Evolutionary conservation across 169 alveolate species (phyloP).

Genomic region (Perkinsus chesapeaki): DNA sequence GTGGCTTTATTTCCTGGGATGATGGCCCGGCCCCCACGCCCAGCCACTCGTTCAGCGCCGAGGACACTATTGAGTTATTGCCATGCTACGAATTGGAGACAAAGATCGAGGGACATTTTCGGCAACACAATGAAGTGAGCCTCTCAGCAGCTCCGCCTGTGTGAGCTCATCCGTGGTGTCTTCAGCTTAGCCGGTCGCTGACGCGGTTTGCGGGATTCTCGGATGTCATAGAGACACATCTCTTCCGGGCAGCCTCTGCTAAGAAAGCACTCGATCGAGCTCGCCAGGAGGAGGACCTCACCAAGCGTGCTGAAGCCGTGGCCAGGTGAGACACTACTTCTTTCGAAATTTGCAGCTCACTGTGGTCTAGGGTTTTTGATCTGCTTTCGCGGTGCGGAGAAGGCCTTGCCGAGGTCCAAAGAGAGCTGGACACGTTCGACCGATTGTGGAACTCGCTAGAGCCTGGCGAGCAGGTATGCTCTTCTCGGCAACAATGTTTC

Average conservation of each 20-base stretch:
- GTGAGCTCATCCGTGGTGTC: neutral
- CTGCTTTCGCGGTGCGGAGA: neutral
- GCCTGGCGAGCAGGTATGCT: neutral
- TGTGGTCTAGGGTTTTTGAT: neutral
- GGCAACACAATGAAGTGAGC: neutral
- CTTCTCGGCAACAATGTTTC: too few relatives aligned
- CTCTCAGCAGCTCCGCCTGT: neutral
- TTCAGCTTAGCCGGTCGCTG: neutral
- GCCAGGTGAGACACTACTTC: neutral
- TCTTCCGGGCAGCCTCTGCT: neutral
- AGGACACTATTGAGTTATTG: neutral
- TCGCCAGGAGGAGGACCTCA: neutral
- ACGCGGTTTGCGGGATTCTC: neutral
- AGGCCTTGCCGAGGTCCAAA: neutral
- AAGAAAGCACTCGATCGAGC: neutral
- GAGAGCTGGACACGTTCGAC: neutral
- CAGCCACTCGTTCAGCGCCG: neutral
- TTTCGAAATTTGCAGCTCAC: neutral
- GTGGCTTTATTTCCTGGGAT: neutral
- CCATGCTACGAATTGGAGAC: neutral
- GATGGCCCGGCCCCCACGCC: neutral
- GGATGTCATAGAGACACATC: neutral
- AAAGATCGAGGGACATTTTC: neutral
- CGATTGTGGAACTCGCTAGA: neutral
- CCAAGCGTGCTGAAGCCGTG: neutral